These are phyloP conservation scores for Clarireedia hainanense DNA, from an alignment of 2,329 filamentous ascomycete genomes.

Conservation along the genomic window DNA sequence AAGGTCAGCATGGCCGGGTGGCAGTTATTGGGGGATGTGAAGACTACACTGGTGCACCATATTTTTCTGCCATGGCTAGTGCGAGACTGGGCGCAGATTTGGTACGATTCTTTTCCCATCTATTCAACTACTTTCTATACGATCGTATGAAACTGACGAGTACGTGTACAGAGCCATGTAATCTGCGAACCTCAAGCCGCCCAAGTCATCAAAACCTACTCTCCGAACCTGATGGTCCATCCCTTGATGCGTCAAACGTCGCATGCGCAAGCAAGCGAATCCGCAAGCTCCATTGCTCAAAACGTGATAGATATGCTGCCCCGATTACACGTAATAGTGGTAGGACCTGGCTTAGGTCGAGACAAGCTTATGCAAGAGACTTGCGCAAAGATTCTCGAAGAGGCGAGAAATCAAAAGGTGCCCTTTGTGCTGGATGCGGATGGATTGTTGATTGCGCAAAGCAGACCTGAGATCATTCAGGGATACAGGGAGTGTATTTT, in stretches of 20 bases:
- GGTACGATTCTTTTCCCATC: constrained; percentile 42
- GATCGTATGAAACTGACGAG: not conserved
- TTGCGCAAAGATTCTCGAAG: constrained; percentile 68
- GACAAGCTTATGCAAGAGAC: constrained; percentile 87
- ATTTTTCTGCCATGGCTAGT: constrained; percentile 96
- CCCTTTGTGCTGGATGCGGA: constrained; percentile 91
- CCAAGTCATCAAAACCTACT: constrained; percentile 93
- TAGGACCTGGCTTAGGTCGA: constrained; percentile 85
- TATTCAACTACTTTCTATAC: not conserved
- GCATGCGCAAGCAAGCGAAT: constrained; percentile 45
- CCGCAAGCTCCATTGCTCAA: constrained; percentile 52
- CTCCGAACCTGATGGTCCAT: constrained; percentile 97
- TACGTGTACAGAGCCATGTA: constrained; percentile 63
- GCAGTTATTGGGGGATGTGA: constrained; percentile 92
- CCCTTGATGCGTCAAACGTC: constrained; percentile 79
- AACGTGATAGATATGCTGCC: constrained; percentile 72
- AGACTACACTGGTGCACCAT: constrained; percentile 95
- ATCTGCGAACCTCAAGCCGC: constrained; percentile 89
- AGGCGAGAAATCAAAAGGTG: constrained; percentile 62
- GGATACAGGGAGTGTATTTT: constrained; percentile 81
- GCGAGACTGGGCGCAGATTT: constrained; percentile 85
- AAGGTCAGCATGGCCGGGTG: constrained; percentile 85
- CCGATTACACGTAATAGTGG: constrained; percentile 83
- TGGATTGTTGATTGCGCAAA: constrained; percentile 70
- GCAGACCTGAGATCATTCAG: constrained; percentile 64